Percentiles rank a stretch among this genome's conserved stretches.
Evolutionary conservation across 2,329 filamentous ascomycete species (phyloP).

Genomic region (Clathrospora elynae): DNA sequence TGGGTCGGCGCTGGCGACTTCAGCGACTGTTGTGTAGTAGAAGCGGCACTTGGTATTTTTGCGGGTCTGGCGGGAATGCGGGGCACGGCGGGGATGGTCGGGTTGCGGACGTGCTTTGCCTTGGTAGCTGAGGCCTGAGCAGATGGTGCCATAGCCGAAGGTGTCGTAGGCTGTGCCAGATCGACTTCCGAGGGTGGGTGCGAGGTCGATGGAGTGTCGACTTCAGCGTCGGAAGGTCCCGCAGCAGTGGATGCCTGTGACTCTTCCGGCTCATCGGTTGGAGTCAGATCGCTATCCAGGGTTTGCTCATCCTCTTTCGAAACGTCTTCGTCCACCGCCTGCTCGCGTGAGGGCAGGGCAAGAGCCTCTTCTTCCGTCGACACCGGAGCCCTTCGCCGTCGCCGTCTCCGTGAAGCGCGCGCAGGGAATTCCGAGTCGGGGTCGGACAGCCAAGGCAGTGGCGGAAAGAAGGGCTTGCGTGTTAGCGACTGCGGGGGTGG

Average conservation of each 20-base stretch:
- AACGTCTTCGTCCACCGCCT: constrained; percentile 25
- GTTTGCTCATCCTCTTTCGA: constrained; percentile 19
- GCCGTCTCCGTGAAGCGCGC: constrained; percentile 53
- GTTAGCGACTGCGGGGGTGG: constrained; percentile 32
- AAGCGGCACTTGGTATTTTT: constrained; percentile 41
- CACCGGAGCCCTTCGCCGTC: constrained; percentile 51
- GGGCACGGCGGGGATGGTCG: constrained; percentile 57
- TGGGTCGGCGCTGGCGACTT: constrained; percentile 33
- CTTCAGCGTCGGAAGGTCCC: constrained; percentile 53
- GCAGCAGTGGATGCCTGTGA: constrained; percentile 54
- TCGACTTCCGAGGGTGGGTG: constrained; percentile 63
- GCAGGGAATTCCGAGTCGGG: constrained; percentile 61
- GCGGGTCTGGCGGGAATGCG: constrained; percentile 57
- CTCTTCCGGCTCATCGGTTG: constrained; percentile 47
- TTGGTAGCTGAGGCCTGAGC: constrained; percentile 40
- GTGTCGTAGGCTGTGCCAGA: constrained; percentile 61
- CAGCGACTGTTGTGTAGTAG: constrained; percentile 44
- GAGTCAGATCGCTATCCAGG: constrained; percentile 44
- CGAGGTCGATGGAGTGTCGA: constrained; percentile 63
- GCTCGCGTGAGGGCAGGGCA: constrained; percentile 60
- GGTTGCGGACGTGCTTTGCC: constrained; percentile 48
- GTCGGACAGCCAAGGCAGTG: constrained; percentile 65
- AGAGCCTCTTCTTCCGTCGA: constrained; percentile 47
- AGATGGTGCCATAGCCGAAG: constrained; percentile 57
- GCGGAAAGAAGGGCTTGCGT: constrained; percentile 56